Evolutionary conservation across 441 rosid genomes (phyloP), one percentile per base, ranked within the genome.

Genomic region (Populus hybrid): DNA sequence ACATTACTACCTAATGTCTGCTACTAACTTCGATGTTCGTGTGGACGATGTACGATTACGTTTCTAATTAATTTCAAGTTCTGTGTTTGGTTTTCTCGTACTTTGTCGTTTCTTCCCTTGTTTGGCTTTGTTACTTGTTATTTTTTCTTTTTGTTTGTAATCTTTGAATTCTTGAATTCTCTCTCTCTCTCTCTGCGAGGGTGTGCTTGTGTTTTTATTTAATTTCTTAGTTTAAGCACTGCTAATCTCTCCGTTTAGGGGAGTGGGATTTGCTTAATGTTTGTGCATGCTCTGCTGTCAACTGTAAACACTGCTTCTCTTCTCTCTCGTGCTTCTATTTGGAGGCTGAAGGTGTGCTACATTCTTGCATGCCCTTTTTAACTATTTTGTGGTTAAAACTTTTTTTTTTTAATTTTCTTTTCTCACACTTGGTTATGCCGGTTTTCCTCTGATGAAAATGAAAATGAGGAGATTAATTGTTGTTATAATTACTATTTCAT

Each of bases 21-120:
- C 46, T 83, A 81, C 86, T 70, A 81, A 83, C 83, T 80, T 87
- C 88, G 87, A 85, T 79, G 86, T 26, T 46, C 3, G 6, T 14
- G 20, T 74, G 83, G 67, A 57, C 42, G 70, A 42, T 61, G 50
- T 59, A 64, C 73, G 50, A 42, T 6, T 64, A 46, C 70, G 42
- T 36, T 79, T 21, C 69, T 73, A 84, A 28, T 83, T 70, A 78
- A 76, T 86, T 83, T 84, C 76, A 67, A 78, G 77, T 40, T 74
- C 63, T 38, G 35, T 72, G 12, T 59, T 42, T 81, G 8, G 11
- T 50, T 36, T 73, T 40, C 50, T 35, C 54, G 1, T 32, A 20
- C 42, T 67, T 70, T 42, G 70, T 28, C 34, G 54, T 24, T 3
- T 65, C 54, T 38, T 59, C 59, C 42, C 14, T 38, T 57, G 76